Evolutionary conservation across 2,329 filamentous ascomycete genomes (phyloP).

Genomic region (Fusarium goolgardi): DNA sequence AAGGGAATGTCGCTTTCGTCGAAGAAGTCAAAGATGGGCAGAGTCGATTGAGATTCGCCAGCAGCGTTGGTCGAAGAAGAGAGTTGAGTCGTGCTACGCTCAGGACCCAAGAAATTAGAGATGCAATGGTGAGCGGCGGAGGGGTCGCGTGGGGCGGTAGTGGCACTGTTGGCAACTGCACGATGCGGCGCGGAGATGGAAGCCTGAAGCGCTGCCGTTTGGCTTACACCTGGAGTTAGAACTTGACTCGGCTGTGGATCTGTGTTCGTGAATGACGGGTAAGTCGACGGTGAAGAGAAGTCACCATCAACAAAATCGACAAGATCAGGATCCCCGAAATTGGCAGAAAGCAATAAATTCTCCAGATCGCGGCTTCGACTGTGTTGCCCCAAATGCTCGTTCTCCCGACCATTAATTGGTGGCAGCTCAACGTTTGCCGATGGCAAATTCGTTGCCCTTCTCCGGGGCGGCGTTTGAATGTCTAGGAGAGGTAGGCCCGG

Average conservation of each 20-base stretch:
- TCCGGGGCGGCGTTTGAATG: slow-evolving; percentile 10
- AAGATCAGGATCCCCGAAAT: slow-evolving; percentile 45
- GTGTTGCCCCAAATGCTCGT: slow-evolving; percentile 1
- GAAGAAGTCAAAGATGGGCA: slow-evolving; percentile 47
- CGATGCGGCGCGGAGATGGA: slow-evolving; percentile 33
- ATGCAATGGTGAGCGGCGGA: slow-evolving; percentile 32
- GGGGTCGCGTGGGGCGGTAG: slow-evolving; percentile 39
- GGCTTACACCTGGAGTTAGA: slow-evolving; percentile 21
- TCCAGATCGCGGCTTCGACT: slow-evolving; percentile 9
- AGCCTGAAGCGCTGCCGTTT: slow-evolving; percentile 34
- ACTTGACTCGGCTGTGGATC: slow-evolving; percentile 27
- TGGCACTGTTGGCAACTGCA: slow-evolving; percentile 24
- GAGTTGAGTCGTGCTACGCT: slow-evolving; percentile 41
- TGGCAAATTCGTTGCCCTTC: slow-evolving; percentile 13
- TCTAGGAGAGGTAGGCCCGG: slow-evolving; percentile 1
- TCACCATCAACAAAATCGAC: slow-evolving; percentile 45
- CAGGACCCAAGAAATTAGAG: slow-evolving; percentile 28
- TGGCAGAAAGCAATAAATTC: slow-evolving; percentile 12
- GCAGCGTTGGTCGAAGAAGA: slow-evolving; percentile 39
- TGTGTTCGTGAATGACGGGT: slow-evolving; percentile 47
- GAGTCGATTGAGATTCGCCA: slow-evolving; percentile 44
- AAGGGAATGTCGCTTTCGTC: slow-evolving; percentile 43
- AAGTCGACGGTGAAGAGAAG: slow-evolving; percentile 54
- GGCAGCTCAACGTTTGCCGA: slow-evolving; percentile 16
- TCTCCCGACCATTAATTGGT: slow-evolving; percentile 9